Evolutionary conservation across 768 basidiomycete species (phyloP).

Genomic region (Tylopilus vinaceipallidus): DNA sequence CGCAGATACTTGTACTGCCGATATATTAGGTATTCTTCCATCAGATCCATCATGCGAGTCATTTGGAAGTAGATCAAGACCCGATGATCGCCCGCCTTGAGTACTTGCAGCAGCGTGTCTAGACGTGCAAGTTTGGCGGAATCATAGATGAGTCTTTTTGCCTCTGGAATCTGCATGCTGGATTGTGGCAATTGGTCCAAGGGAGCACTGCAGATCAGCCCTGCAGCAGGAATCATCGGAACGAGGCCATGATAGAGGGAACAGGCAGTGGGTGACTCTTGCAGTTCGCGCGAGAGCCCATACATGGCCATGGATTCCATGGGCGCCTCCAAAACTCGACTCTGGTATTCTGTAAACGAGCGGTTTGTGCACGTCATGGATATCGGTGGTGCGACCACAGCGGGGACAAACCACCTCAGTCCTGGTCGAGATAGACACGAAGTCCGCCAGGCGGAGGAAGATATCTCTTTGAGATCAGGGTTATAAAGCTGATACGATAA

Average conservation of each 20-base stretch:
- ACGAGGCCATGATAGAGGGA: constrained; percentile 44
- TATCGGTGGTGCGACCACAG: constrained; percentile 83
- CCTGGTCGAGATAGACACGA: constrained; percentile 80
- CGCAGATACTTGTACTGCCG: constrained; percentile 94
- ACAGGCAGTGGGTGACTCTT: constrained; percentile 56
- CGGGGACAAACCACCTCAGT: constrained; percentile 84
- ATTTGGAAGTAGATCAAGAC: constrained; percentile 99
- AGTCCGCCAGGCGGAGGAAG: constrained; percentile 57
- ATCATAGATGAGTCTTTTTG: constrained; percentile 92
- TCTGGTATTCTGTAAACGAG: constrained; percentile 72
- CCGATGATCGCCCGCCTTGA: constrained; percentile 91
- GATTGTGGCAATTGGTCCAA: constrained; percentile 74
- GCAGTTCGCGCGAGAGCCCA: constrained; percentile 70
- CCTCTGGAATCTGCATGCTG: constrained; percentile 90
- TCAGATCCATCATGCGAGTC: constrained; percentile 99
- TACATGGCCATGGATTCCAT: constrained; percentile 75
- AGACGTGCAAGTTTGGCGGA: constrained; percentile 94
- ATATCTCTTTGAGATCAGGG: constrained; percentile 58
- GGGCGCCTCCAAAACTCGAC: constrained; percentile 61
- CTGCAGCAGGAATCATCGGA: constrained; percentile 61
- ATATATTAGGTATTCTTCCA: constrained; percentile 98
- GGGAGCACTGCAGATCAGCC: constrained; percentile 67
- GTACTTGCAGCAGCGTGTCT: constrained; percentile 84
- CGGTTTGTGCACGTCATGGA: constrained; percentile 70
- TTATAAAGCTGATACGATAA: constrained; percentile 37